Conservation (phyloP, 225 moss, liverwort and hornwort genomes). For the Antitrichia curtipendula region DNA sequence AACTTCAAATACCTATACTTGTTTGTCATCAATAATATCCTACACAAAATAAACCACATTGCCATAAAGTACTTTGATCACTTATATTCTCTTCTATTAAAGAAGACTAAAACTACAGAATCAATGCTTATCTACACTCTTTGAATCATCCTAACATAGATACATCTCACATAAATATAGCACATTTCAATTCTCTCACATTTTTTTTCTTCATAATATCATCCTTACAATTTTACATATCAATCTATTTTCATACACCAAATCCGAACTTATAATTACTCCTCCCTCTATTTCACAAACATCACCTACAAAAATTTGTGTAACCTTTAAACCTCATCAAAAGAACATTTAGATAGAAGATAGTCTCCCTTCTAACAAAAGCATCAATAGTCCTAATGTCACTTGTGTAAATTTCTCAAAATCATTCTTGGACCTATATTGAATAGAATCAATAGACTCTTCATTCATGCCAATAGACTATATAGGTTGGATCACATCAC, state of each 20-base stretch:
- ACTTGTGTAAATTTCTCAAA: rapidly evolving
- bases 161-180: background rate
- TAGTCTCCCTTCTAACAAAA: rapidly evolving
- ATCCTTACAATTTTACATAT: background rate
- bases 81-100: background rate
- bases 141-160: background rate
- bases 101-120: background rate
- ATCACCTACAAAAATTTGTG: background rate
- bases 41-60: background rate
- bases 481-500: rapidly evolving
- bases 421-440: background rate
- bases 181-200: background rate
- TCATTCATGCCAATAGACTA: rapidly evolving
- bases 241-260: background rate
- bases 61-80: background rate
- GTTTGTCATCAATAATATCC: background rate
- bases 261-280: background rate
- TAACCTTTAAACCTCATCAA: background rate
- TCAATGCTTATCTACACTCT: background rate
- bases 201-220: background rate
- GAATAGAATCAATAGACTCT: rapidly evolving
- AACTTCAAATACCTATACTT: rapidly evolving
- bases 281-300: background rate
- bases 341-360: background rate
- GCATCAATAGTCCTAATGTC: too few relatives aligned